Conservation (phyloP, 768 basidiomycete genomes). For the Omphalotus guepiniiformis region DNA sequence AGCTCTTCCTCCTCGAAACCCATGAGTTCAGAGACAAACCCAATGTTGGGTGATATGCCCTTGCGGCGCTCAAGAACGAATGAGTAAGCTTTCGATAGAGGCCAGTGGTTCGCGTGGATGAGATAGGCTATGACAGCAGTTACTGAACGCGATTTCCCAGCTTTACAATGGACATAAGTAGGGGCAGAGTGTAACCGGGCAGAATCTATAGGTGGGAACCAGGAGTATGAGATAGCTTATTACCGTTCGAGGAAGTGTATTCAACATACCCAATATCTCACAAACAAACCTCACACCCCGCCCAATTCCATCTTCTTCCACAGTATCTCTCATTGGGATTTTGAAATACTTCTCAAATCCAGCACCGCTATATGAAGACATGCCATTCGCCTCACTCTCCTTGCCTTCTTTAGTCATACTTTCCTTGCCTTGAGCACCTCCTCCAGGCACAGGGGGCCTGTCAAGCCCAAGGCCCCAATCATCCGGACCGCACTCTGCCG, state of each 20-base stretch:
- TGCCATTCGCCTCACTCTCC: conserved; percentile 57
- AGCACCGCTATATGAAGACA: no score
- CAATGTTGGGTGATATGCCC: conserved; percentile 95
- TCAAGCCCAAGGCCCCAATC: conserved; percentile 29
- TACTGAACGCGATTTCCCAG: conserved; percentile 92
- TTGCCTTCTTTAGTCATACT: not conserved
- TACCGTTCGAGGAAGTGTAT: conserved; percentile 3
- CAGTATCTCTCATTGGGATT: conserved; percentile 92
- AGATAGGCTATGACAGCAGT: conserved; percentile 97
- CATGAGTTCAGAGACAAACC: conserved; percentile 97
- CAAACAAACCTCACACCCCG: conserved; percentile 82
- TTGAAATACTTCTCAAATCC: conserved; percentile 81
- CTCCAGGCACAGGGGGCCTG: not conserved
- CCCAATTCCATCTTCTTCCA: conserved; percentile 89
- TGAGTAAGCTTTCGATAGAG: conserved; percentile 83
- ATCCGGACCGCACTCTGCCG: conserved; percentile 80
- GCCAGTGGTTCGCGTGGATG: conserved; percentile 97
- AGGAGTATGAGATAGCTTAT: not conserved
- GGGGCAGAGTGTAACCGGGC: conserved; percentile 85
- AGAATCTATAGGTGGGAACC: conserved; percentile 57
- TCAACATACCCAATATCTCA: conserved; percentile 72
- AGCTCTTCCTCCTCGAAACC: conserved; percentile 91
- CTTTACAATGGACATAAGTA: conserved; percentile 95
- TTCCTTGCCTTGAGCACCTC: not conserved
- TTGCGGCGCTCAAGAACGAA: conserved; percentile 91